A percentile compares a stretch with the other conserved stretches of the same genome.
Conservation (phyloP, 192 early-diverging fungal species). For the Coemansia sp. region DNA sequence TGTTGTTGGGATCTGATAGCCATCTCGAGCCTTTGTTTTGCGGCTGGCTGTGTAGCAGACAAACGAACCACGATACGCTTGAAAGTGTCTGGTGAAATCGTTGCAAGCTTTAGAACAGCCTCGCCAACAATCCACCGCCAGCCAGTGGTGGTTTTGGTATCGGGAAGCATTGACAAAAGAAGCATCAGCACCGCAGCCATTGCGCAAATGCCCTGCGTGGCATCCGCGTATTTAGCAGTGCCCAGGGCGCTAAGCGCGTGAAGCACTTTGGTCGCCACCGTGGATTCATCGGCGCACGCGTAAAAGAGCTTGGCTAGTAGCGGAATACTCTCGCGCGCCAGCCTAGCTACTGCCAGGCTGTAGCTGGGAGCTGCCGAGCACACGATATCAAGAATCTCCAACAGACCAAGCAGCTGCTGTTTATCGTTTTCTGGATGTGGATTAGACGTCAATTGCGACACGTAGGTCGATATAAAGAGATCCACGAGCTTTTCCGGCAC, state of each 20-base stretch:
- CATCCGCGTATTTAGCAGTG: conserved; percentile 4
- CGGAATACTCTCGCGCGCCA: conserved; percentile 21
- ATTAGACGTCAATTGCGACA: not conserved
- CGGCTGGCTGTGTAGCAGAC: conserved; percentile 20
- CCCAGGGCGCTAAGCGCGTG: conserved; percentile 14
- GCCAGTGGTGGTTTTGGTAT: not conserved
- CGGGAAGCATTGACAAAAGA: conserved; percentile 33
- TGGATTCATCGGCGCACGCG: too few species aligned
- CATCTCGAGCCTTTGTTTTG: conserved; percentile 26
- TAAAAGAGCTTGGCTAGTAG: conserved; percentile 12
- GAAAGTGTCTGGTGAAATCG: conserved; percentile 16
- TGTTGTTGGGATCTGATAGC: conserved; percentile 24
- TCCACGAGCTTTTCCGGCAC: conserved; percentile 7
- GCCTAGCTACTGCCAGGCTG: not conserved
- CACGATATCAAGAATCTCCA: not conserved
- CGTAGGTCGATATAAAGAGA: conserved; percentile 2
- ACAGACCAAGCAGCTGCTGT: not conserved
- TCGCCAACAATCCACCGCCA: conserved; percentile 9
- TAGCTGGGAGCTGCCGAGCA: not conserved
- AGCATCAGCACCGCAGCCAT: conserved; percentile 40
- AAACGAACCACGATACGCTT: conserved; percentile 21
- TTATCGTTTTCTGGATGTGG: not conserved
- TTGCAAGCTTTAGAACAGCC: conserved; percentile 25
- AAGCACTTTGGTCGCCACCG: not conserved
- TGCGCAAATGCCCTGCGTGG: not conserved